Base-by-base conservation (phyloP, 2,329 filamentous ascomycete species). In the Botrytis hyacinthi region DNA sequence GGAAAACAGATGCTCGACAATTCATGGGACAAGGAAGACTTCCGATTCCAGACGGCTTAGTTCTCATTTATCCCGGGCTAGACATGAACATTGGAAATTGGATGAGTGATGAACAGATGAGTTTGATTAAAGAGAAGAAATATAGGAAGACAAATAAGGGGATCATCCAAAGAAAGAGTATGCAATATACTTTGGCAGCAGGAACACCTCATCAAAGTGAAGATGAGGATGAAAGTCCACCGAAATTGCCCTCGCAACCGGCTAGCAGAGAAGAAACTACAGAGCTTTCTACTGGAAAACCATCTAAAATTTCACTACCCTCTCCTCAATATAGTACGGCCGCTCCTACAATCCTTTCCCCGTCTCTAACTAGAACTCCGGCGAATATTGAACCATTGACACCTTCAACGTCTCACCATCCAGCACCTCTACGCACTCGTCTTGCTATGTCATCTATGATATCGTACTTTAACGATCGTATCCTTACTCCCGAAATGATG, bases 71-170 rank as follows among this genome's bases (percentile, higher is more conserved):
- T 79, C 96, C 96, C 0, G 91, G 92, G 0, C 84, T 99, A 74
- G 96, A 98, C 79, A 94, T 98, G 92, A 98, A 97, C 79, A 98
- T 98, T 77, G 94, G 94, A 54, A 98, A 95, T 82, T 99, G 96
- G 96, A 98, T 99, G 95, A 95, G 93, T 0, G 95, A 98, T 78
- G 95, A 98, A 82, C 95, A 99, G 81, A 97, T 98, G 93, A 90
- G 93, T 0, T 84, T 99, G 75, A 97, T 99, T 76, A 91, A 94
- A 76, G 95, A 97, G 76, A 90, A 94, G 18, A 88, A 90, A 73
- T 90, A 91, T 80, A 88, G 94, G 37, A 91, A 91, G 78, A 94
- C 91, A 1, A 97, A 98, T 80, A 87, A 88, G 73, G 88, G 89
- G 40, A 92, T 98, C 72, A 85, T 98, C 18, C 88, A 91, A 51